Conservation (phyloP, 148 eudicot genomes). For the Vaccinium corymbosum region DNA sequence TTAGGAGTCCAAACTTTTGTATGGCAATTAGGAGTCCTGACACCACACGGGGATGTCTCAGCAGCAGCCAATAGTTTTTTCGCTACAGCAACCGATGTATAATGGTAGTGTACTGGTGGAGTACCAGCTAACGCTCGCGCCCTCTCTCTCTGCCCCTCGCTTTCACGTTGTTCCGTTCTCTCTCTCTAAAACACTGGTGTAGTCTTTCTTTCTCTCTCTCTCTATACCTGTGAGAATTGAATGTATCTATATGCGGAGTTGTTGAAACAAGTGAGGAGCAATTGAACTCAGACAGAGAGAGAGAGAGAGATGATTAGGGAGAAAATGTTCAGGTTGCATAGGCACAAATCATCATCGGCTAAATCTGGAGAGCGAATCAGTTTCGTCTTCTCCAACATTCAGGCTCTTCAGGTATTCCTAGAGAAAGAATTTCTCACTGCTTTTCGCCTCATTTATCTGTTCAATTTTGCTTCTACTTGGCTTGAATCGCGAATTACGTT, state of each 20-base stretch:
- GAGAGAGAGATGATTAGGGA: conserved; percentile 15
- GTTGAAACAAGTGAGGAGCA: neutral
- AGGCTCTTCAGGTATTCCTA: conserved; percentile 55
- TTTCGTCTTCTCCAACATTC: conserved; percentile 66
- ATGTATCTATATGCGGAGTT: conserved; percentile 1
- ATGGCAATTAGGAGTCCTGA: neutral
- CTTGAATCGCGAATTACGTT: neutral
- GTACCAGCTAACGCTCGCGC: conserved; percentile 4
- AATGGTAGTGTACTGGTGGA: neutral
- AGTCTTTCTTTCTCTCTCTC: neutral
- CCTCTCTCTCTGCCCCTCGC: neutral
- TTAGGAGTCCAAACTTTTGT: neutral
- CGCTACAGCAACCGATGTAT: neutral
- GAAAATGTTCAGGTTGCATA: conserved; percentile 65
- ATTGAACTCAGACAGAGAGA: conserved; percentile 7
- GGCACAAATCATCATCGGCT: conserved; percentile 27
- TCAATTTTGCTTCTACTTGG: neutral
- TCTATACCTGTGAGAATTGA: neutral
- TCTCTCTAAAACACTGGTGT: neutral
- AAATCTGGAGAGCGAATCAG: conserved; percentile 45
- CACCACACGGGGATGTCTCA: neutral
- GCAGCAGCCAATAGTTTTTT: neutral
- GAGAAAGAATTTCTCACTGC: neutral
- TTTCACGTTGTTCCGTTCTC: neutral
- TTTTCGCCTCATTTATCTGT: neutral